Percentiles rank a stretch among this genome's conserved stretches.
These are phyloP conservation scores for Albugo laibachii DNA, from an alignment of 352 stramenopile genomes.

Conservation along the genomic window DNA sequence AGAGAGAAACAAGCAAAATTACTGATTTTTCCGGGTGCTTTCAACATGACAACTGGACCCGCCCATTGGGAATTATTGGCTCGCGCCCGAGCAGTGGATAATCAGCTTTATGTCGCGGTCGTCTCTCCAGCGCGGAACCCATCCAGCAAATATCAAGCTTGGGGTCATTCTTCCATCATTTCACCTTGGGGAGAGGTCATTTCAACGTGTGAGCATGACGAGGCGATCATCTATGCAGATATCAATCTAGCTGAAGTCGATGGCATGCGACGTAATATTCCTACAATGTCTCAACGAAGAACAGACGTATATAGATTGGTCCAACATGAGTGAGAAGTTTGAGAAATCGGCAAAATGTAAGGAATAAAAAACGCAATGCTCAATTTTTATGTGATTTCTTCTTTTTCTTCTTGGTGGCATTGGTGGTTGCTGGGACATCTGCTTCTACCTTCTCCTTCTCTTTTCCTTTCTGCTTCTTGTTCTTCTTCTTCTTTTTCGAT, in stretches of 20 bases:
- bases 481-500: constrained; percentile 49
- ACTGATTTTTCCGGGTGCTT: constrained; percentile 69
- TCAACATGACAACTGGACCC: constrained; percentile 85
- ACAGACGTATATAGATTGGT: constrained; percentile 89
- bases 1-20: constrained; percentile 79
- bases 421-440: neutral
- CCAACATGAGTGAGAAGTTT: constrained; percentile 4
- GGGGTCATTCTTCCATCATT: constrained; percentile 95
- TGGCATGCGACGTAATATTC: constrained; percentile 92
- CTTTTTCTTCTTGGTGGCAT: constrained; percentile 23
- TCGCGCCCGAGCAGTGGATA: constrained; percentile 84
- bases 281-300: constrained; percentile 87
- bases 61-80: constrained; percentile 98
- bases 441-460: constrained; percentile 16
- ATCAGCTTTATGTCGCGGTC: constrained; percentile 92
- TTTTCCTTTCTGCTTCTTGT: constrained; percentile 36
- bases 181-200: constrained; percentile 96
- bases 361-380: neutral
- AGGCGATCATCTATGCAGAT: constrained; percentile 89
- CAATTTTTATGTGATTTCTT: constrained; percentile 6
- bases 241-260: constrained; percentile 88
- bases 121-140: constrained; percentile 89
- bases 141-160: constrained; percentile 94
- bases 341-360: too few relatives aligned
- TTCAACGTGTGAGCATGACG: constrained; percentile 84